Percentiles rank a stretch among this genome's conserved stretches.
Conservation (phyloP, 352 stramenopile genomes). For the Phytophthora litchii region DNA sequence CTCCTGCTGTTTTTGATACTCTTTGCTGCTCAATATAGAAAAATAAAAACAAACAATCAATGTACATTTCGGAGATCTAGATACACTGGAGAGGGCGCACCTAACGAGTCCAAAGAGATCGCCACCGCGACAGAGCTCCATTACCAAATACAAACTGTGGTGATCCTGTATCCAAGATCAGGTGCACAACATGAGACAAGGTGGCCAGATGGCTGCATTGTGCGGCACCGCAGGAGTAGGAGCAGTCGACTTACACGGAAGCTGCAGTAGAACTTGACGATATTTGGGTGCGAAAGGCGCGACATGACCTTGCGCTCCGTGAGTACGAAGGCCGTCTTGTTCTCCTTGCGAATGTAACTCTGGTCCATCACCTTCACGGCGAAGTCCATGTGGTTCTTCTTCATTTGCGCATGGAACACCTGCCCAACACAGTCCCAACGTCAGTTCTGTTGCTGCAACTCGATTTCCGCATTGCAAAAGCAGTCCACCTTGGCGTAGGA, state of each 20-base stretch:
- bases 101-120: constrained; percentile 84
- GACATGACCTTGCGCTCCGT: constrained; percentile 92
- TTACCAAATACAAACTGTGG: constrained; percentile 89
- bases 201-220: constrained; percentile 24
- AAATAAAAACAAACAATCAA: constrained; percentile 2
- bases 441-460: constrained; percentile 2
- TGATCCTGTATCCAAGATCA: constrained; percentile 57
- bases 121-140: constrained; percentile 86
- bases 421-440: constrained; percentile 20
- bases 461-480: neutral
- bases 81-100: constrained; percentile 29
- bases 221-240: constrained; percentile 8
- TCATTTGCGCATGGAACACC: constrained; percentile 89
- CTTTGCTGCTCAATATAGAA: constrained; percentile 35
- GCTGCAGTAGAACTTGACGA: constrained; percentile 91
- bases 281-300: constrained; percentile 84
- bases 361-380: constrained; percentile 94
- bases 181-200: constrained; percentile 30
- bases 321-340: constrained; percentile 91
- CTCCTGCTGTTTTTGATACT: constrained; percentile 62
- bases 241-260: constrained; percentile 65
- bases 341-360: constrained; percentile 90
- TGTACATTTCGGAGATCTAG: neutral
- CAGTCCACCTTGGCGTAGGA: constrained; percentile 83
- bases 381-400: constrained; percentile 81